Evolutionary conservation across 805 yeast genomes (phyloP).

Genomic region (Monosporozyma servazzii): DNA sequence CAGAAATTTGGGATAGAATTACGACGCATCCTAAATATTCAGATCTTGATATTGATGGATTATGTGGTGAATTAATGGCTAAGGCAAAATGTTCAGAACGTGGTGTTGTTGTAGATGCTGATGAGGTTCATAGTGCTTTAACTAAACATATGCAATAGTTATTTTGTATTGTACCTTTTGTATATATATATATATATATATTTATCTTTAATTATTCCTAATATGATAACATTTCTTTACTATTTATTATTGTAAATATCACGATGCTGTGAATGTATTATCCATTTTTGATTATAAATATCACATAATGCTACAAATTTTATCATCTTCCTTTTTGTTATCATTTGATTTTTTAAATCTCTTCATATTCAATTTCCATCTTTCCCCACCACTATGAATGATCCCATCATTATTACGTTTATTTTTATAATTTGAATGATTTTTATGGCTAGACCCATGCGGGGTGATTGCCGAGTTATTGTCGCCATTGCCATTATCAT

Average conservation of each 20-base stretch:
- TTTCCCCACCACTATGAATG: constrained; percentile 7
- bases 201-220: not conserved
- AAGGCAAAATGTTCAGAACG: constrained; percentile 93
- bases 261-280: not conserved
- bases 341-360: constrained; percentile 11
- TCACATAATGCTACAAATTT: constrained; percentile 14
- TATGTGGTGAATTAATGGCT: constrained; percentile 77
- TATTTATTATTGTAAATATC: no score
- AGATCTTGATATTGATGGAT: constrained; percentile 87
- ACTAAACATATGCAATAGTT: constrained; percentile 15
- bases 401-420: constrained; percentile 7
- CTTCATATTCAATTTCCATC: constrained; percentile 19
- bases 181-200: not conserved
- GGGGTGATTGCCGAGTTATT: not conserved
- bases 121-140: constrained; percentile 59
- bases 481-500: not conserved
- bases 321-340: constrained; percentile 3
- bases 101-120: constrained; percentile 80
- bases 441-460: not conserved
- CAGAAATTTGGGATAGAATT: constrained; percentile 94
- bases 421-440: not conserved
- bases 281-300: not conserved
- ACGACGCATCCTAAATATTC: constrained; percentile 90
- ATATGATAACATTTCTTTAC: not conserved
- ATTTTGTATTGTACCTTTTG: no score